These are phyloP conservation scores for Clitopilus passeckerianus DNA, from an alignment of 768 basidiomycete species.

Conservation along the genomic window DNA sequence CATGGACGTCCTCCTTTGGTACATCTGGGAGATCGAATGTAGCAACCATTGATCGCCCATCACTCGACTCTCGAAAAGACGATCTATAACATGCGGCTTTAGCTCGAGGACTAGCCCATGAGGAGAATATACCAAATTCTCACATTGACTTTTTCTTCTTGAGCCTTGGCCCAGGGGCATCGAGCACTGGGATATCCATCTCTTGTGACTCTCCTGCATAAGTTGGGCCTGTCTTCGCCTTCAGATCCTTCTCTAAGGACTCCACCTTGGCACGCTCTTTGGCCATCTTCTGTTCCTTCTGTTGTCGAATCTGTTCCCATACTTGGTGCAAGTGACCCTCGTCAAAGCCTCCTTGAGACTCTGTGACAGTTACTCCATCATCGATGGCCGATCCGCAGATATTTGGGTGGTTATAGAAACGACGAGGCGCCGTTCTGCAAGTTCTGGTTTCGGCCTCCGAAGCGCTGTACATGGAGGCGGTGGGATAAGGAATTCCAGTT, in stretches of 20 bases:
- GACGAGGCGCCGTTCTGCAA: slow-evolving; percentile 14
- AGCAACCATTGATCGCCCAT: slow-evolving; percentile 64
- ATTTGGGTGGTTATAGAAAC: slow-evolving; percentile 32
- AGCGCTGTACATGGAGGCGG: slow-evolving; percentile 28
- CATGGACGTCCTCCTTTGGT: slow-evolving; percentile 69
- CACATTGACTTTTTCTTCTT: slow-evolving; percentile 66
- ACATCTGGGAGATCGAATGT: slow-evolving; percentile 70
- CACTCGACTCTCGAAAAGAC: slow-evolving; percentile 65
- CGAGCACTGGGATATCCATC: slow-evolving; percentile 32
- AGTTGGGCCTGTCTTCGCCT: slow-evolving; percentile 17
- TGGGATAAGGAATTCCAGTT: slow-evolving; percentile 43
- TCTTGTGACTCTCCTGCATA: slow-evolving; percentile 27
- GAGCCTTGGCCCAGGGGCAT: slow-evolving; percentile 25
- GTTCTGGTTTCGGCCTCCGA: slow-evolving; percentile 28
- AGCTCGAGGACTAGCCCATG: slow-evolving; percentile 8
- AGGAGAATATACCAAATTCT: slow-evolving; percentile 17
- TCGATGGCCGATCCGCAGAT: slow-evolving; percentile 37
- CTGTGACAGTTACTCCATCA: slow-evolving; percentile 17
- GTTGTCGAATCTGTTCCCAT: slow-evolving; percentile 62
- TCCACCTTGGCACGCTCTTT: slow-evolving; percentile 66
- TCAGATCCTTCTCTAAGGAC: slow-evolving; percentile 49
- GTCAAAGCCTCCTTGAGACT: slow-evolving; percentile 31
- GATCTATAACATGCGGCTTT: slow-evolving; percentile 37
- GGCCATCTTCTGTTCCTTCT: slow-evolving; percentile 64
- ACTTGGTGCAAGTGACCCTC: slow-evolving; percentile 46